These are phyloP conservation scores for Penicillium rolfsii DNA, from an alignment of 2,329 filamentous ascomycete genomes.

Conservation along the genomic window DNA sequence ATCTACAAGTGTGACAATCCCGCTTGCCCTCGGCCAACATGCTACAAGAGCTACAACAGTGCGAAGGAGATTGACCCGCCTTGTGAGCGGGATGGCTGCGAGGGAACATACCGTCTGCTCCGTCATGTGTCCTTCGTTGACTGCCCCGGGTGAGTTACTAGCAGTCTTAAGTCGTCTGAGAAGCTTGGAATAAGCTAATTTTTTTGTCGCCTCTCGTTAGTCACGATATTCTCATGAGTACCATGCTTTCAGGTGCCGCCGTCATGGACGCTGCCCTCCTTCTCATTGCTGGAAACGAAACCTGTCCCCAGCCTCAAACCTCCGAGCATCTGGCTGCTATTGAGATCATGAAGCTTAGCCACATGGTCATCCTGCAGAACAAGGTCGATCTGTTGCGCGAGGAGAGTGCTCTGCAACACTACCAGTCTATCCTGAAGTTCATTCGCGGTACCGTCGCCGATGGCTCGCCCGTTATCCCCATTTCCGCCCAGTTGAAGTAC, in stretches of 20 bases:
- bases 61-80: slow-evolving; percentile 98
- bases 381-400: slow-evolving; percentile 99
- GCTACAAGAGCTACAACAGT: slow-evolving; percentile 96
- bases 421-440: slow-evolving; percentile 97
- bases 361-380: slow-evolving; percentile 99
- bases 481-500: slow-evolving; percentile 97
- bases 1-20: slow-evolving; percentile 97
- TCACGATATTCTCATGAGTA: slow-evolving; percentile 99
- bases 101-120: slow-evolving; percentile 82
- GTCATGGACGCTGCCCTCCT: slow-evolving; percentile 99
- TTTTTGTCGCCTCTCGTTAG: slow-evolving; percentile 50
- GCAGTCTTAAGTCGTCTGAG: too few species aligned
- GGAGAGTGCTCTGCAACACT: slow-evolving; percentile 89
- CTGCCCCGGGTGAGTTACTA: slow-evolving; percentile 62
- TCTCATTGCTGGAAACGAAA: slow-evolving; percentile 96
- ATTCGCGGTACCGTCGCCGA: slow-evolving; percentile 96
- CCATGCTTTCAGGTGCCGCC: slow-evolving; percentile 98
- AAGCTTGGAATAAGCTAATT: neutral
- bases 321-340: slow-evolving; percentile 98
- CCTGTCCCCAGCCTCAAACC: slow-evolving; percentile 96
- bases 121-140: slow-evolving; percentile 97
- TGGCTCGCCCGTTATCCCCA: slow-evolving; percentile 92
- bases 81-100: slow-evolving; percentile 91
- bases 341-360: slow-evolving; percentile 99
- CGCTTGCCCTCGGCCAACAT: slow-evolving; percentile 89